Evolutionary conservation across 495 filamentous ascomycete genomes (phyloP), one percentile per base, ranked within the genome.

Genomic region (Penicillium roqueforti): DNA sequence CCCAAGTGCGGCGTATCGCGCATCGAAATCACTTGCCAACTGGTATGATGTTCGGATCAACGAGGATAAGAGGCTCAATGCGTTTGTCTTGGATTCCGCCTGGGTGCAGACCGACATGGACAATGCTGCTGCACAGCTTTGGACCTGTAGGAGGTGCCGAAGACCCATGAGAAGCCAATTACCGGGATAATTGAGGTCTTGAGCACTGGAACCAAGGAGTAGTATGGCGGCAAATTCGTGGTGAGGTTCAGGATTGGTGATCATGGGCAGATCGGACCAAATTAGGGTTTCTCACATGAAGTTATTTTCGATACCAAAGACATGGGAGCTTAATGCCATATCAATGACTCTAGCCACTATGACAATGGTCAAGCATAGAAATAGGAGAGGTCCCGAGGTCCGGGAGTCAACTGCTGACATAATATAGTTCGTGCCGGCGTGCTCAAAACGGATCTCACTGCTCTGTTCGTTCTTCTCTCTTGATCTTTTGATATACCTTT

Each of bases 51-150:
- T 62, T 19, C 61, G 61, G n/a, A 74, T 78, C 7, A 59, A 77
- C 38, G 77, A 78, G 54, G 65, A 78, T 38, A 41, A 57, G 16
- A 62, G 68, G 60, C 55, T 76, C 3, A 68, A 56, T 10, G 56
- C 68, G 4, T 76, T 77, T 40, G 42, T 65, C 11, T 14, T 66
- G 23, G 49, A 60, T 29, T 60, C 62, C 2, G 63, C 72, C n/a
- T 77, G 66, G 54, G 69, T 69, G 28, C 61, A 72, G 49, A 81
- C 74, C 5, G 75, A 79, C 3, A 63, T 79, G 59, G 77, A 74
- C 6, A 76, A 79, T 56, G 26, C 46, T 1, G 74, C 57, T 5
- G 76, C 75, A 6, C 31, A 57, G 16, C 40, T 2, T 1, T 64
- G 68, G 74, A 76, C 1, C 10, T 74, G 13, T 63, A 70, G 16